Base-by-base conservation (phyloP, 2,329 filamentous ascomycete species). In the Fulvia fulva region DNA sequence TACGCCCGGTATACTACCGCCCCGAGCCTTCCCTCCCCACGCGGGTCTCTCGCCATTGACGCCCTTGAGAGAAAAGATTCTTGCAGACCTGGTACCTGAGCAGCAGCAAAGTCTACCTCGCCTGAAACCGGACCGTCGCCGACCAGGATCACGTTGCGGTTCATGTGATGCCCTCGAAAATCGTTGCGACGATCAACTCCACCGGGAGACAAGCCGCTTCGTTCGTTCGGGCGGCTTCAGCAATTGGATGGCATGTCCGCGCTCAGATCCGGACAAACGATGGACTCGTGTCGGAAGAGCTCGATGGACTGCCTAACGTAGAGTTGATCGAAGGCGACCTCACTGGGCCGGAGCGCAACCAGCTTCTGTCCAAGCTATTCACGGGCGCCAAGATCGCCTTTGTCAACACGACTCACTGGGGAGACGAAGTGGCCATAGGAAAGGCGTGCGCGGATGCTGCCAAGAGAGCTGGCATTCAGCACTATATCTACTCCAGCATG, bases 401-500 rank as follows among this genome's bases (percentile, higher is more conserved):
- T 75, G 91, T 97, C 79, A 99, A 99, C 78, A 99, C 94, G 44
- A 96, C 91, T 5, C 95, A 96, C 69, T 96, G 95, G 79, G 94
- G 93, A 53, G 91, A 97, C 75, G 94, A 99, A 79, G 83, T 94
- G 58, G 86, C 87, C 41, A 95, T 97, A 66, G 94, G 94, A 63
- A 87, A 89, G 72, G 89, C 90, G 1, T 82, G 97, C 60, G 94
- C 92, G 59, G 90, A 96, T 70, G 91, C 91, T 14, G 93, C 93
- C 54, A 93, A 94, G 74, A 86, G 83, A 67, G 89, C 88, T 41
- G 87, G 89, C 51, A 85, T 97, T 49, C 86, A 91, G 68, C 94
- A 97, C 75, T 97, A 91, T 74, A 84, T 99, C 72, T 99, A 97
- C 77, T 96, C 91, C 66, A 95, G 91, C 69, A 96, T 97, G 92